Evolutionary conservation across 192 early-diverging fungal species (phyloP), one percentile per base, ranked within the genome.

Genomic region (Diversispora eburnea): DNA sequence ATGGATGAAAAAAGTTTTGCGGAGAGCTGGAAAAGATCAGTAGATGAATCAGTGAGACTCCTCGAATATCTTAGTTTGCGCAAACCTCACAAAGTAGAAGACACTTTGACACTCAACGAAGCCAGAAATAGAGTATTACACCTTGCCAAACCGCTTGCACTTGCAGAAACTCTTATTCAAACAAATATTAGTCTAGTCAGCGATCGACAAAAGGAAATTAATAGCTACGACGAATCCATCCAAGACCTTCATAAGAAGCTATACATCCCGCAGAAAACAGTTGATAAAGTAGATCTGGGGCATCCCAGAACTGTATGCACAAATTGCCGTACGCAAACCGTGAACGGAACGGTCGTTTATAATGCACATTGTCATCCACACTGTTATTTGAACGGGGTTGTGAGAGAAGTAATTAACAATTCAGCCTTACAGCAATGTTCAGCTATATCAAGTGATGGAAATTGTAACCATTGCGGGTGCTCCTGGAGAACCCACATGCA

Each of bases 101-200:
- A 78, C 22, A 77, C 77, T 49, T 65, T 78, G 63, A 65, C 77
- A 46, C 64, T 78, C 48, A 68, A 78, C 42, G 67, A 69, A 52
- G 77, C 69, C 42, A 70, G 77, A 39, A 55, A 60, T 8, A 69
- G 61, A 58, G 73, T 78, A 25, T 22, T 78, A 17, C 59, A 51
- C 13, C 69, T 78, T 54, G 56, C 72, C 1, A 65, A 65, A 66
- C 46, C 77, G 20, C 45, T 78, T 70, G 65, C 77, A 66, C 57
- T 56, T 46, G 75, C 75, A 62, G 67, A 65, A 46, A 43, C 69
- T 45, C 66, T 59, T 60, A 78, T 78, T 57, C 65, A 54, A 39
- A 69, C 46, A 25, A 68, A 78, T 39, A 25, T 78, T 68, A 47
- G 54, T n/a, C 12, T 69, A 9, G 63, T 78, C 63, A 72, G 56